Conservation (phyloP, 108 stramenopile species). For the Schizochytrium sp. region DNA sequence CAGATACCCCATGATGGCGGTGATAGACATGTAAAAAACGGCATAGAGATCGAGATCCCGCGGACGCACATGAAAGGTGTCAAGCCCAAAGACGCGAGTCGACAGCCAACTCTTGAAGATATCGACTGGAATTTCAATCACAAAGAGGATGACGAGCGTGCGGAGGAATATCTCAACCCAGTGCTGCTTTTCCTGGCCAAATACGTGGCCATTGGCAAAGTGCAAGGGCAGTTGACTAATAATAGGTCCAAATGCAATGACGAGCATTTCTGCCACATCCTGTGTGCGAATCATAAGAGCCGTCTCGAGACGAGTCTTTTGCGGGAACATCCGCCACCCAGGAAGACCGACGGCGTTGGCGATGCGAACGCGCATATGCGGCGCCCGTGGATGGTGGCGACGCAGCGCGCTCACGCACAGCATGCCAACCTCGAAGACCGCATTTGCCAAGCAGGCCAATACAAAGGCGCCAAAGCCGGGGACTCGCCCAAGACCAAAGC, state of each 20-base stretch:
- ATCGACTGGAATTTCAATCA: background rate
- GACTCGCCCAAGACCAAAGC: background rate
- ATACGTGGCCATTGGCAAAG: background rate
- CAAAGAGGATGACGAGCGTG: background rate
- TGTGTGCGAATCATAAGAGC: background rate
- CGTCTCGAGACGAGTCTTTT: background rate
- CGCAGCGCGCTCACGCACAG: background rate
- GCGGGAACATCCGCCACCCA: background rate
- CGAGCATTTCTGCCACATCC: background rate
- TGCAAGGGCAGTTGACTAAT: background rate
- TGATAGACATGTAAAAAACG: background rate
- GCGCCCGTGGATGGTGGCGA: background rate
- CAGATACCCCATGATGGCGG: background rate
- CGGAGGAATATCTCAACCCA: background rate
- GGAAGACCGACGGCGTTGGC: background rate
- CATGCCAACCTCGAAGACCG: background rate
- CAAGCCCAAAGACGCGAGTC: background rate
- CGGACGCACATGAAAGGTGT: background rate
- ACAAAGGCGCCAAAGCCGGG: background rate
- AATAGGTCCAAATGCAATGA: background rate
- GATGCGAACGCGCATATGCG: background rate
- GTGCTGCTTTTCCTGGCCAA: background rate
- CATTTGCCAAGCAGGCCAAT: background rate
- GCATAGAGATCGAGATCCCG: background rate
- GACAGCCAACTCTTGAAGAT: background rate